Evolutionary conservation across 2,329 filamentous ascomycete genomes (phyloP), one percentile per base, ranked within the genome.

Genomic region (Talaromyces sp.): DNA sequence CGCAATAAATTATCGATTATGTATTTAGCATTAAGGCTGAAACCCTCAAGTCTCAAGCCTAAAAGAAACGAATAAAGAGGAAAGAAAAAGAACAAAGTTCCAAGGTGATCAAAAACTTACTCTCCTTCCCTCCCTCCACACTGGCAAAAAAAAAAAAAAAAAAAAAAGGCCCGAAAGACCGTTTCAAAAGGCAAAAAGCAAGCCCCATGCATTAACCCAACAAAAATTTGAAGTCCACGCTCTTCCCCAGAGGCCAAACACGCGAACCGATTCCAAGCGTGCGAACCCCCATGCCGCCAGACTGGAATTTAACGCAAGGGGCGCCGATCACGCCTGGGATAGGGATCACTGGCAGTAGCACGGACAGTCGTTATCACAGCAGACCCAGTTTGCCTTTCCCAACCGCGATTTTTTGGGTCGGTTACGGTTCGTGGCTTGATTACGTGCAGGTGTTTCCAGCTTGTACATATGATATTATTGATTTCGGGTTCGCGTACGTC

Each of bases 231-330:
- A n/a, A 47, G 39, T 47, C 52, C 43, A 51, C 40, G 49, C 42
- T 49, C 39, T 49, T 48, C 52, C 53, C 47, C 29, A 49, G 42
- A 42, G 29, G 32, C 39, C 44, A 52, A 51, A 54, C 51, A 49
- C 54, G 51, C 51, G 41, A 40, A 47, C 9, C 43, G 43, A 48
- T 16, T 42, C 30, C 27, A 50, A 40, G 33, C 45, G 48, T 39
- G 42, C 43, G 14, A 36, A 40, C 48, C 4, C 48, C 45, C n/a
- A 47, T 47, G 41, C 52, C 52, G 43, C 41, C 45, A 52, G 35
- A 10, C 32, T 47, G 48, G 49, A 51, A 52, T 27, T 32, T 19
- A 11, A 58, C 55, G 59, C 57, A 62, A 62, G 59, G 59, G 57
- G 47, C 19, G 54, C 47, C 41, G 47, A 55, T 52, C 54, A 7